Evolutionary conservation across 768 basidiomycete species (phyloP), one percentile per base, ranked within the genome.

Genomic region (Mrakia frigida): DNA sequence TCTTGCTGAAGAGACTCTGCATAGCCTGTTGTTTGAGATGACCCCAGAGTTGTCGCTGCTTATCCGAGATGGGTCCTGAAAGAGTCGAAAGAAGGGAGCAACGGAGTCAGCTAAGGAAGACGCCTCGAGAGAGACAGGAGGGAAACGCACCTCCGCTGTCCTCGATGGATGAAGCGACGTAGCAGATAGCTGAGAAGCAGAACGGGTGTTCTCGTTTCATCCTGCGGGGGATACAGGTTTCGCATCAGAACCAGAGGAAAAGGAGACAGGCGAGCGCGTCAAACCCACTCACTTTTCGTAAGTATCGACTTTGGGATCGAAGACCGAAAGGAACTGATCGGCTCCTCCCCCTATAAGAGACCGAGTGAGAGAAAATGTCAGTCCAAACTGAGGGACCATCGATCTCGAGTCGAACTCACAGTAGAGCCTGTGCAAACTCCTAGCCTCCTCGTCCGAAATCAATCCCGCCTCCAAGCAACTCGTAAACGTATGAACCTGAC

Each of bases 91-190:
- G 18, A 21, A 50, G 6, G 1, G 14, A 50, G 14, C 0, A 14
- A n/a, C n/a, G 46, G 37, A 33, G 18, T 67, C 33, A 67, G 39
- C 33, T 9, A 67, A 23, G 16, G 33, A 35, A 56, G n/a, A n/a
- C 28, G 56, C 56, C 6, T 56, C n/a, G 56, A 56, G 11, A 2
- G 52, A 11, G n/a, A 56, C n/a, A 18, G 10, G 6, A 23, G 14
- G 39, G 7, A n/a, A 7, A 16, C 35, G 2, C 35, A 41, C 70
- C 28, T 11, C 72, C 72, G 35, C 31, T 43, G 41, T 73, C 72
- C 72, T 73, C 72, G 41, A 73, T 63, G n/a, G 60, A 73, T 37
- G 59, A 13, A 16, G 25, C 72, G 59, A 73, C 72, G 72, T 73
- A 73, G 41, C 60, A 63, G 41, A 73, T 63, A 3, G 72, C 56